These are phyloP conservation scores for Fusarium heterosporum DNA, from an alignment of 2,329 filamentous ascomycete genomes.

Conservation along the genomic window DNA sequence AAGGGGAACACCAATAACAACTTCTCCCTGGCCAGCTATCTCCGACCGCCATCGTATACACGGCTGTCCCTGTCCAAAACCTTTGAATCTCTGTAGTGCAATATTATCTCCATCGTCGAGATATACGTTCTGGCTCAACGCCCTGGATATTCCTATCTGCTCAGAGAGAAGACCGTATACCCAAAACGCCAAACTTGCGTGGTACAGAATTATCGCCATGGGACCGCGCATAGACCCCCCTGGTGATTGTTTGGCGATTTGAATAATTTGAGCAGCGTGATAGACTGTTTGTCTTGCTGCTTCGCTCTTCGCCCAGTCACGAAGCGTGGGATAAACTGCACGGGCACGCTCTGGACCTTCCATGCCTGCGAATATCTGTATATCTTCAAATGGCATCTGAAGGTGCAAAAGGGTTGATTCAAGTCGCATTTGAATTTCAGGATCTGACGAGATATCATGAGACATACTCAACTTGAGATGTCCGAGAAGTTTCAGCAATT, in stretches of 20 bases:
- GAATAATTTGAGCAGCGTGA: constrained; percentile 48
- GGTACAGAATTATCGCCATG: constrained; percentile 46
- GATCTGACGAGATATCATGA: background rate
- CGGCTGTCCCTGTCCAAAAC: constrained; percentile 28
- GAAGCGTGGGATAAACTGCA: constrained; percentile 49
- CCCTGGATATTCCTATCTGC: background rate
- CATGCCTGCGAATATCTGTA: constrained; percentile 58
- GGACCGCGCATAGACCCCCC: constrained; percentile 39
- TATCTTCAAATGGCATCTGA: constrained; percentile 56
- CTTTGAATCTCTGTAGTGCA: constrained; percentile 28
- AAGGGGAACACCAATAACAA: constrained; percentile 19
- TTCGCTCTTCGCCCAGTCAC: constrained; percentile 53
- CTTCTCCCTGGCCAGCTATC: constrained; percentile 1
- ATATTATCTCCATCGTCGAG: constrained; percentile 19
- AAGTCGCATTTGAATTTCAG: constrained; percentile 49
- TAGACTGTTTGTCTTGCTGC: constrained; percentile 50
- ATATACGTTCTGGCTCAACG: constrained; percentile 2
- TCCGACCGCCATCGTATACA: constrained; percentile 30
- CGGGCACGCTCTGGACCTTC: constrained; percentile 55
- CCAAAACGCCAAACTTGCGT: constrained; percentile 48
- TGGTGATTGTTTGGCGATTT: constrained; percentile 30
- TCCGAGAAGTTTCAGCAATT: constrained; percentile 45
- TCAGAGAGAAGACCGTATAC: constrained; percentile 36
- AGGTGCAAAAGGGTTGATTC: constrained; percentile 53
- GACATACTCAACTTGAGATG: constrained; percentile 31